Evolutionary conservation across 352 stramenopile genomes (phyloP).

Genomic region (Pythium rishiriense): DNA sequence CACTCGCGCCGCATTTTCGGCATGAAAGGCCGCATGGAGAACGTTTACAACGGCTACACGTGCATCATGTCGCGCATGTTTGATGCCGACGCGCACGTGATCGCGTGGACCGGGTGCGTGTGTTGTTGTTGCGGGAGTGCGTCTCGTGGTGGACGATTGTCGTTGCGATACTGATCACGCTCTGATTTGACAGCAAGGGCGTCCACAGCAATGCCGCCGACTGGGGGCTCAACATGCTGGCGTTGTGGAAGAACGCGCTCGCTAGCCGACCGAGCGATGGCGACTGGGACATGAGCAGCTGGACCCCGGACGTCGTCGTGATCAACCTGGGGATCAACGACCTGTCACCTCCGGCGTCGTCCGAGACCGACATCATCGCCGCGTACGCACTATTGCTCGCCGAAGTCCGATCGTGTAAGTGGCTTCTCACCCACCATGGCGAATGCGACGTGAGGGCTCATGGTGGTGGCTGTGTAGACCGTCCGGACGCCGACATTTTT

Average conservation of each 20-base stretch:
- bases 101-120: slow-evolving; percentile 78
- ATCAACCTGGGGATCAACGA: slow-evolving; percentile 87
- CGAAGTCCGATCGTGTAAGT: slow-evolving; percentile 79
- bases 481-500: slow-evolving; percentile 81
- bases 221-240: slow-evolving; percentile 82
- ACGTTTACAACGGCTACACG: slow-evolving; percentile 86
- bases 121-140: background rate
- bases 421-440: background rate
- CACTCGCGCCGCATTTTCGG: slow-evolving; percentile 78
- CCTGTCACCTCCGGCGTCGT: slow-evolving; percentile 78
- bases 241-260: slow-evolving; percentile 85
- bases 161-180: background rate
- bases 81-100: slow-evolving; percentile 80
- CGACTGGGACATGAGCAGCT: slow-evolving; percentile 74
- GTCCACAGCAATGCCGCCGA: slow-evolving; percentile 85
- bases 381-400: slow-evolving; percentile 71
- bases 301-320: slow-evolving; percentile 80
- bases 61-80: slow-evolving; percentile 86
- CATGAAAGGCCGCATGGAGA: slow-evolving; percentile 88
- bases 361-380: slow-evolving; percentile 81
- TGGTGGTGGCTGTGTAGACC: slow-evolving; percentile 39
- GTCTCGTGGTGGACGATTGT: background rate
- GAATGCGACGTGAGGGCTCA: background rate
- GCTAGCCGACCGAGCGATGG: slow-evolving; percentile 59
- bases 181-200: slow-evolving; percentile 52